Conservation (phyloP, 257 asterid genomes). For the Solanum stenotomum region DNA sequence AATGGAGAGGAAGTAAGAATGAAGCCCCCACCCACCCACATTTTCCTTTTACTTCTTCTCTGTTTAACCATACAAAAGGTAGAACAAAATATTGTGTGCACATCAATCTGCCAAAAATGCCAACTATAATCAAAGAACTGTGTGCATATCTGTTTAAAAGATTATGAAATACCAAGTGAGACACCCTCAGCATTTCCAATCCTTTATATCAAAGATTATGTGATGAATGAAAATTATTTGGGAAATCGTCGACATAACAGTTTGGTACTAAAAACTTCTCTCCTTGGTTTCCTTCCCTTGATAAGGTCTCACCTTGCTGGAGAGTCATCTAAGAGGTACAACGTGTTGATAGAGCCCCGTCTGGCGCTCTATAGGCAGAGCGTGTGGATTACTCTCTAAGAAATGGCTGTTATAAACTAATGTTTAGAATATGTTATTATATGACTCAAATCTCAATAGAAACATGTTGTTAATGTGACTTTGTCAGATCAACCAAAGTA, state of each 20-base stretch:
- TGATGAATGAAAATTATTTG: not conserved
- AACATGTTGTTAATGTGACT: too few species aligned
- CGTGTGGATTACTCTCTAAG: too few species aligned
- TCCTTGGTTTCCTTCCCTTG: too few species aligned
- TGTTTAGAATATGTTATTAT: too few species aligned
- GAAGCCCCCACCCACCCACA: not conserved
- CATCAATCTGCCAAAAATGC: conserved; percentile 91
- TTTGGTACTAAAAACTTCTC: not conserved
- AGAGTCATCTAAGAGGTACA: too few species aligned
- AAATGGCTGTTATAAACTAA: too few species aligned
- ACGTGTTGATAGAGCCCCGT: too few species aligned
- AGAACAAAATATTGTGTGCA: conserved; percentile 11
- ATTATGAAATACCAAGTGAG: conserved; percentile 17
- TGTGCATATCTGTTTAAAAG: conserved; percentile 57
- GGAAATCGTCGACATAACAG: not conserved
- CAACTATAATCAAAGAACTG: conserved; percentile 92
- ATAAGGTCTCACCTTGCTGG: too few species aligned
- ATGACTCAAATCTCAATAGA: too few species aligned
- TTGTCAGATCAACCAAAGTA: too few species aligned
- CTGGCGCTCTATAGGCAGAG: too few species aligned
- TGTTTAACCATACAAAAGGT: not conserved
- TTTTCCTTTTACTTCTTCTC: not conserved
- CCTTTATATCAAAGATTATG: not conserved
- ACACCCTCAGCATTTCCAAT: not conserved
- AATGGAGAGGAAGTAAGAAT: not conserved